Evolutionary conservation across 2,329 filamentous ascomycete genomes (phyloP).

Genomic region (Geosmithia flava): DNA sequence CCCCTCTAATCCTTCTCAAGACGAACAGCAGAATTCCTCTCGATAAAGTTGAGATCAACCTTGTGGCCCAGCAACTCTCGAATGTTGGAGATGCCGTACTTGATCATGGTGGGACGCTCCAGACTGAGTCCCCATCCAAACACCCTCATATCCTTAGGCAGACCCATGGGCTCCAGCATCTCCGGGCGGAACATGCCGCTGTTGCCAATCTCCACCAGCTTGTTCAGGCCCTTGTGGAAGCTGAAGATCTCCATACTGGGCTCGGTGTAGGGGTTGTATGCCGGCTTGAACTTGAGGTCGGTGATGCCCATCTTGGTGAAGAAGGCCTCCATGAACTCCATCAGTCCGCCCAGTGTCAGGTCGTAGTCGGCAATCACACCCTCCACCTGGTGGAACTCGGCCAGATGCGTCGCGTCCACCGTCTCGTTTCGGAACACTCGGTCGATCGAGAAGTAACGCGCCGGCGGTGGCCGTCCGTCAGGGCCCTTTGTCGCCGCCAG

Average conservation of each 20-base stretch:
- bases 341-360: constrained; percentile 81
- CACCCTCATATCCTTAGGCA: constrained; percentile 82
- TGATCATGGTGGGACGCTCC: constrained; percentile 97
- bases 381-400: constrained; percentile 97
- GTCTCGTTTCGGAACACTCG: constrained; percentile 97
- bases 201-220: constrained; percentile 96
- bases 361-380: constrained; percentile 97
- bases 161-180: constrained; percentile 90
- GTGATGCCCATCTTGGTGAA: constrained; percentile 90
- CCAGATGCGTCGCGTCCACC: constrained; percentile 91
- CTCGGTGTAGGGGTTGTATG: constrained; percentile 87
- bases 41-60: constrained; percentile 86
- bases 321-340: constrained; percentile 90
- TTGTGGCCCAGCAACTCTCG: constrained; percentile 89
- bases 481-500: constrained; percentile 73
- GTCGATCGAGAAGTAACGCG: constrained; percentile 98
- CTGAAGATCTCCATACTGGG: constrained; percentile 98
- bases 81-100: constrained; percentile 82
- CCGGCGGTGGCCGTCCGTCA: constrained; percentile 49
- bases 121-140: constrained; percentile 90
- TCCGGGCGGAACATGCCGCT: constrained; percentile 98
- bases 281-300: constrained; percentile 85
- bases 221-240: constrained; percentile 77
- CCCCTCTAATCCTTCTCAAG: constrained; percentile 64
- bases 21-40: constrained; percentile 81